Evolutionary conservation across 441 rosid species (phyloP), one percentile per base, ranked within the genome.

Genomic region (Isatis lusitanica): DNA sequence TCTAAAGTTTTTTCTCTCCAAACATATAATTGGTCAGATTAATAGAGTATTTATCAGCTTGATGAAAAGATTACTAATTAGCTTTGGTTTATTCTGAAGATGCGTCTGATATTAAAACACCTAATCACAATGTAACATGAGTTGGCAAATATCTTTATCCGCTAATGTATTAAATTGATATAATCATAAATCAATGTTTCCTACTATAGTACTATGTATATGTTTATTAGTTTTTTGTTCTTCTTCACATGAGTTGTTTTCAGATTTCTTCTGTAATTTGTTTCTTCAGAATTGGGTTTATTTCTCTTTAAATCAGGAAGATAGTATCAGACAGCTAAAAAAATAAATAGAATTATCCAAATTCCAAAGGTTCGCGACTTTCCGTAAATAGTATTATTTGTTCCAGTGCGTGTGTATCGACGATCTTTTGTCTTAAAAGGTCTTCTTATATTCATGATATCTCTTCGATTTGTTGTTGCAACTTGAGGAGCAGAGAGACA

Each of bases 391-490:
- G 72, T 13, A 46, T 31, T 57, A 21, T 53, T 18, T 9, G 30
- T 9, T 33, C 15, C 28, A 63, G 6, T 31, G 62, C 61, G 53
- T 62, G 52, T 61, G 52, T 50, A 40, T 31, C 3, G 18, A 39
- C 30, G 3, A 16, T 50, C 28, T 3, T 43, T 12, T 58, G 35
- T 44, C 28, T 39, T 26, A 9, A 2, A 7, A 15, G 26, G 30
- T 60, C 51, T 26, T 66, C 42, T 26, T 36, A 21, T 36, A 21
- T 68, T 43, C 17, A 33, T 40, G 31, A 36, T 7, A 67, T 50
- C 61, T 38, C 39, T 50, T 68, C 1, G 70, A 42, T 69, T 75
- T 28, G 44, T 47, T 63, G 52, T 28, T 63, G 24, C 51, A 68
- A 43, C 47, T 48, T 13, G 60, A 68, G 51, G 50, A 61, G 43